phyloP scores from a whole-genome alignment of 768 basidiomycete genomes.

The Amanita jacksonii region DNA sequence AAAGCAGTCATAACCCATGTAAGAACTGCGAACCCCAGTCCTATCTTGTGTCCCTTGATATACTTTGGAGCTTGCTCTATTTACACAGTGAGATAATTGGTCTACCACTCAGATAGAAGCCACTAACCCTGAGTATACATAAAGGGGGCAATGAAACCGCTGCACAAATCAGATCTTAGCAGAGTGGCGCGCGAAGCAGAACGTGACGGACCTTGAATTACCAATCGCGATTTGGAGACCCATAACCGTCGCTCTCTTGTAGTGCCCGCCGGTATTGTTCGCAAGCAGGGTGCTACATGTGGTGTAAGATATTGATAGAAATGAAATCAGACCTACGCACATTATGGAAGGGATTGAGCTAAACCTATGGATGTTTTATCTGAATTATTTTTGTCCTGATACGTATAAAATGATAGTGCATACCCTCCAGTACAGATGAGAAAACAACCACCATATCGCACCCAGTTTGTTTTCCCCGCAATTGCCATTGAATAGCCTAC shows the following conservation, averaged over 20 bases:
- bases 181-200: not conserved
- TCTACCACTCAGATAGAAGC: not conserved
- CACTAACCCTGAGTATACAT: conserved; percentile 6
- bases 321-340: too few species aligned
- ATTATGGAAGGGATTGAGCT: too few species aligned
- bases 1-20: not conserved
- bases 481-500: not conserved
- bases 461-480: not conserved
- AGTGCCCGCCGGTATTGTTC: conserved; percentile 8
- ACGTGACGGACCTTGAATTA: conserved; percentile 2
- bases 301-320: not conserved
- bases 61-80: conserved; percentile 5
- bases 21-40: not conserved
- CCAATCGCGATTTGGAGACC: conserved; percentile 5
- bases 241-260: conserved; percentile 4
- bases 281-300: conserved; percentile 3
- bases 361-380: too few species aligned
- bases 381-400: too few species aligned
- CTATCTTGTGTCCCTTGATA: conserved; percentile 3
- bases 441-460: not conserved
- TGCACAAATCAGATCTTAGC: not conserved
- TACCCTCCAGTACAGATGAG: too few species aligned
- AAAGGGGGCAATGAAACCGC: conserved; percentile 5
- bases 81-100: not conserved
- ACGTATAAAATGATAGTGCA: too few species aligned